phyloP scores from a whole-genome alignment of 2,329 filamentous ascomycete species.

The Drechmeria coniospora region DNA sequence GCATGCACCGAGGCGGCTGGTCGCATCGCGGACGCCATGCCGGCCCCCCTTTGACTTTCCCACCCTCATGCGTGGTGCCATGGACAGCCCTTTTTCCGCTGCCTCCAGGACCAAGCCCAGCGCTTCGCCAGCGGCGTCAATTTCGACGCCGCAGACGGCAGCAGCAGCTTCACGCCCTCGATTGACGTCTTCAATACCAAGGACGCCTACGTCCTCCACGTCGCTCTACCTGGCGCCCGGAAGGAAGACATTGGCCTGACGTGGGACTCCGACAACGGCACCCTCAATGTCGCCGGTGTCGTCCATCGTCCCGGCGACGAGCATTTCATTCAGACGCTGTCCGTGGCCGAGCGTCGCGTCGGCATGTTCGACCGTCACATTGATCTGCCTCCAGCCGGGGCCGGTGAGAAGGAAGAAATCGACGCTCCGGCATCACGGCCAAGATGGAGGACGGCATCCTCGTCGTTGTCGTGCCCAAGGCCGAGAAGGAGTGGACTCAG shows the following conservation, averaged over 20 bases:
- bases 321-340: constrained; percentile 47
- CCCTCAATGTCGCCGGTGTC: constrained; percentile 55
- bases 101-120: constrained; percentile 23
- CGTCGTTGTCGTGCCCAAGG: constrained; percentile 61
- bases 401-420: constrained; percentile 37
- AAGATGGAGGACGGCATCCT: constrained; percentile 69
- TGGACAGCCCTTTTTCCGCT: constrained; percentile 26
- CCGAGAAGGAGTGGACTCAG: constrained; percentile 50
- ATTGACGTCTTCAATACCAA: constrained; percentile 61
- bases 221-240: constrained; percentile 63
- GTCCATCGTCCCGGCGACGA: constrained; percentile 60
- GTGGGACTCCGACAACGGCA: constrained; percentile 54
- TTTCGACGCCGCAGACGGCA: constrained; percentile 3
- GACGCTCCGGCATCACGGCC: constrained; percentile 53
- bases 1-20: constrained; percentile 8
- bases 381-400: constrained; percentile 33
- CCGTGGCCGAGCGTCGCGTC: constrained; percentile 51
- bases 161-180: constrained; percentile 43
- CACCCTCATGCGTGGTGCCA: constrained; percentile 23
- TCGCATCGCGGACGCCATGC: constrained; percentile 11
- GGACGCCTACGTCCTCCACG: constrained; percentile 51
- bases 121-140: constrained; percentile 5
- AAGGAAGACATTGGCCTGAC: constrained; percentile 65
- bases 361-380: constrained; percentile 62
- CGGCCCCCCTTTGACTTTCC: constrained; percentile 21